Base-by-base conservation (phyloP, 352 stramenopile species). In the Pythium angustatum region DNA sequence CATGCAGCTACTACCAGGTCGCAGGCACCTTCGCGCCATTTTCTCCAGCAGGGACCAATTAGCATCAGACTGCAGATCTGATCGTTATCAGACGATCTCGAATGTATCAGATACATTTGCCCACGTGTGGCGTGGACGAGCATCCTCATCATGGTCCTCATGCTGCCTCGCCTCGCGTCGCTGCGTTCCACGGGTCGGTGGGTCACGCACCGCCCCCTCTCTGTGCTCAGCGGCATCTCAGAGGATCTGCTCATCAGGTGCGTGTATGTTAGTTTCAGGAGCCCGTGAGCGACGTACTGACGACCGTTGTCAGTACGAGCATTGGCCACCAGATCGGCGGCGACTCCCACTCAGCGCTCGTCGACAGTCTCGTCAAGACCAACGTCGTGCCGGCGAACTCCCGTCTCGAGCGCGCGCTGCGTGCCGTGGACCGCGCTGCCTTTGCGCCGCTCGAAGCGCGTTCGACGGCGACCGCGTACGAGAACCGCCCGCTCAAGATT, bases 311-410 rank as follows among this genome's bases (percentile, higher is more conserved):
- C 24, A 90, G 80, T 60, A 91, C 85, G 21, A 92, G 81, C 59
- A 93, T 95, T 52, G 86, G 86, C 0, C 83, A 95, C 59, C 79
- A 92, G 50, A 90, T 95, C 56, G 86, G 84, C 12, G 86, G 86
- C 10, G 63, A 81, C 30, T 87, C 83, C 21, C 87, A 95, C 49
- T 50, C 57, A 21, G 69, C 71, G 40, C 71, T 95, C n/a, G 68
- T 95, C 50, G 74, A 93, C 56, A 94, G 83, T 64, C 77, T 95
- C 33, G 79, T 95, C 52, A 78, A 76, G 40, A 87, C 81, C 2
- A 90, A 91, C 64, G 77, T 95, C 33, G 71, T 95, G 28, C 24
- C 57, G 3, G 60, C 60, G 3, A 75, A 72, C 17, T 91, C 83
- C 12, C 71, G 82, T 11, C 57, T 93, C n/a, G 84, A 93, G 60